Percentiles rank a stretch among this genome's conserved stretches.
phyloP scores from a whole-genome alignment of 192 early-diverging fungal genomes.

The Linderina pennispora region DNA sequence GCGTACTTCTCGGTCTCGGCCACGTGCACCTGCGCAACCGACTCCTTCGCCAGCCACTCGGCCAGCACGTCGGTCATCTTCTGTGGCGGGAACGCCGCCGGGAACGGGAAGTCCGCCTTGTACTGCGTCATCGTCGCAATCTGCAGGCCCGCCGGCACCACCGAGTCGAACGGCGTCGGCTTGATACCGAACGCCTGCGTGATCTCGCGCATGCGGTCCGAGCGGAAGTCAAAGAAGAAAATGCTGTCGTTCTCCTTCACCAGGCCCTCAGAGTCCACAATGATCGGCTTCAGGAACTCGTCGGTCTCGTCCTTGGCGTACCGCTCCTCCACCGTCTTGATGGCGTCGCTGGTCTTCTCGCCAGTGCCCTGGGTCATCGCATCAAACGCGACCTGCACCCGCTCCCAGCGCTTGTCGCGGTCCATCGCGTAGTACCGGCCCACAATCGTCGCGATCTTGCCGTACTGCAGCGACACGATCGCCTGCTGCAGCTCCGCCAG shows the following conservation, averaged over 20 bases:
- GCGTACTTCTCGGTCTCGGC: conserved; percentile 99
- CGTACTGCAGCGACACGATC: conserved; percentile 58
- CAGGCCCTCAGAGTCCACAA: conserved; percentile 69
- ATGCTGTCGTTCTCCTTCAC: conserved; percentile 86
- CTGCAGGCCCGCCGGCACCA: conserved; percentile 69
- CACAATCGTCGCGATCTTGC: conserved; percentile 83
- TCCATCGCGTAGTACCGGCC: conserved; percentile 99
- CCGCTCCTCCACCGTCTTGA: conserved; percentile 74
- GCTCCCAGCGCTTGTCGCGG: conserved; percentile 99
- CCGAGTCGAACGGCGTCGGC: conserved; percentile 78
- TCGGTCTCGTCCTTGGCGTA: conserved; percentile 93
- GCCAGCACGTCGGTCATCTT: conserved; percentile 97
- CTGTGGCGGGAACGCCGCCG: conserved; percentile 93
- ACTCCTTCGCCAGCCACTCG: conserved; percentile 89
- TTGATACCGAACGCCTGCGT: conserved; percentile 76
- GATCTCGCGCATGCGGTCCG: conserved; percentile 97
- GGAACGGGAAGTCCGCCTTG: conserved; percentile 95
- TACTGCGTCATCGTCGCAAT: conserved; percentile 97
- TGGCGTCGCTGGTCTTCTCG: conserved; percentile 58
- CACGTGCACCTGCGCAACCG: conserved; percentile 89
- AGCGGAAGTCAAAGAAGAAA: conserved; percentile 98
- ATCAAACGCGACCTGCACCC: conserved; percentile 91
- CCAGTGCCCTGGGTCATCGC: conserved; percentile 73
- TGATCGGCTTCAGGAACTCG: conserved; percentile 99
- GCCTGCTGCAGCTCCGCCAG: conserved; percentile 61